Evolutionary conservation across 2,329 filamentous ascomycete genomes (phyloP).

Genomic region (Curvularia sp.): DNA sequence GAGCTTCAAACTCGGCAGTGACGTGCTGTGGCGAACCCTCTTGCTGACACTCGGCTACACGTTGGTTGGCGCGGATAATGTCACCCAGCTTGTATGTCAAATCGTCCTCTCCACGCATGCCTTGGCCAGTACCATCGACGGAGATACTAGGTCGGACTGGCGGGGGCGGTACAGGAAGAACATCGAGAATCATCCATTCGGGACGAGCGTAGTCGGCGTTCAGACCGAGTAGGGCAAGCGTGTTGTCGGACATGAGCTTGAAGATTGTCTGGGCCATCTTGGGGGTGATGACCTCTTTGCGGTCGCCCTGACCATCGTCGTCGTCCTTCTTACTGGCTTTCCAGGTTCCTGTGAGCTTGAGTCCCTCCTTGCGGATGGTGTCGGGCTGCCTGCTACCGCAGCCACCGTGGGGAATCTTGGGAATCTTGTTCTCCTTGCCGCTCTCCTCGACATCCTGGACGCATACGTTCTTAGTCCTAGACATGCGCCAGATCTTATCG

Average conservation of each 20-base stretch:
- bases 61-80: constrained; percentile 96
- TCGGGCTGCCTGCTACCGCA: constrained; percentile 91
- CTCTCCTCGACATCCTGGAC: constrained; percentile 75
- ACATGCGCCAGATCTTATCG: constrained; percentile 87
- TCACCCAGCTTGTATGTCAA: constrained; percentile 99
- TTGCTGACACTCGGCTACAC: constrained; percentile 87
- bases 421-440: constrained; percentile 56
- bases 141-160: constrained; percentile 97
- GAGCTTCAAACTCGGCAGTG: constrained; percentile 84
- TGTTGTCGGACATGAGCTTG: constrained; percentile 79
- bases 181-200: constrained; percentile 97
- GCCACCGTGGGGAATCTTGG: constrained; percentile 72
- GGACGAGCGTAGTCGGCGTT: constrained; percentile 95
- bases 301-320: constrained; percentile 70
- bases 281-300: constrained; percentile 83
- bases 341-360: constrained; percentile 80
- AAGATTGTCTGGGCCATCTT: constrained; percentile 87
- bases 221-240: constrained; percentile 85
- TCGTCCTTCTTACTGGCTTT: constrained; percentile 75
- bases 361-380: constrained; percentile 78
- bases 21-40: constrained; percentile 94
- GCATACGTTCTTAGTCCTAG: constrained; percentile 86
- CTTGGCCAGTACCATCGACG: constrained; percentile 91
- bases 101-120: constrained; percentile 96
- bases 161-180: constrained; percentile 92